These are phyloP conservation scores for Pseudotsuga menziesii DNA, from an alignment of 75 land plant genomes.

Conservation along the genomic window DNA sequence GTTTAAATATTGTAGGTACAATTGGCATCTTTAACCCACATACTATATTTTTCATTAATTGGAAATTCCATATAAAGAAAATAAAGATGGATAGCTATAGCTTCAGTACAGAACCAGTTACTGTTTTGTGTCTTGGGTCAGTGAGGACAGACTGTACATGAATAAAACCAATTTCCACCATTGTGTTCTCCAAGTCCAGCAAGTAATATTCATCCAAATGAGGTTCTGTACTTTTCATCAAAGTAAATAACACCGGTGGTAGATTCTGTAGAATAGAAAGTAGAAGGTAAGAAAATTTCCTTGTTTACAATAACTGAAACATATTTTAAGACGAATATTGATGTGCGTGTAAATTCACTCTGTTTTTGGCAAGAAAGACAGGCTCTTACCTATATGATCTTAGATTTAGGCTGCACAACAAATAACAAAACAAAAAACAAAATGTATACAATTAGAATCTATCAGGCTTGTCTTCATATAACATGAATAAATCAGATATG, in stretches of 20 bases:
- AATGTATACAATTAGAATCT: neutral
- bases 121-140: constrained; percentile 81
- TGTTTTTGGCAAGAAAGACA: neutral
- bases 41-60: too few relatives aligned
- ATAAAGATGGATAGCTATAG: neutral
- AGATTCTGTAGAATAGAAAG: constrained; percentile 32
- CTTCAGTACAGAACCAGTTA: constrained; percentile 64
- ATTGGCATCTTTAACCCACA: too few relatives aligned
- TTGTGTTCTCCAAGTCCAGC: constrained; percentile 57
- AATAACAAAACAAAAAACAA: constrained; percentile 6
- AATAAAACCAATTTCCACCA: constrained; percentile 64
- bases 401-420: constrained; percentile 63
- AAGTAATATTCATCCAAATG: constrained; percentile 83
- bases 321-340: neutral
- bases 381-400: constrained; percentile 66
- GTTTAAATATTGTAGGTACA: too few relatives aligned
- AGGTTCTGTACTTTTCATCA: constrained; percentile 90
- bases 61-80: too few relatives aligned
- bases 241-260: constrained; percentile 66
- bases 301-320: neutral
- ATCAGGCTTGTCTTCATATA: neutral
- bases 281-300: neutral
- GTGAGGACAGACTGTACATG: constrained; percentile 55
- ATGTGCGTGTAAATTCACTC: neutral
- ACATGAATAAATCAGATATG: neutral